Evolutionary conservation across 805 yeast species (phyloP).

Genomic region (Starmerella bombi): DNA sequence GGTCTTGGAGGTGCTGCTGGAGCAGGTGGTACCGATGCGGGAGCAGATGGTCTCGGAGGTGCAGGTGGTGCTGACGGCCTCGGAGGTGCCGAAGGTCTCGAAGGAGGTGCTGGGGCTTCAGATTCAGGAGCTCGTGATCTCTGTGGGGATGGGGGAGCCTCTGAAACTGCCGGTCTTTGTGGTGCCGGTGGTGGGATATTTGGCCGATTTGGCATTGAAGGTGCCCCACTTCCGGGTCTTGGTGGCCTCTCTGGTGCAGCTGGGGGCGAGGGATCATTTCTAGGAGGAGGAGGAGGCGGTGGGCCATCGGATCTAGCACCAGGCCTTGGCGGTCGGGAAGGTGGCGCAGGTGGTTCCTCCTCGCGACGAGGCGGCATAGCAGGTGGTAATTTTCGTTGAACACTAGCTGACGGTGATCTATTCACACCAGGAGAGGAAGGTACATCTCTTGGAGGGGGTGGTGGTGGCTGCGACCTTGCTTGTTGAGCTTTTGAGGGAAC

Average conservation of each 20-base stretch:
- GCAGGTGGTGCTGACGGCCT: slow-evolving; percentile 22
- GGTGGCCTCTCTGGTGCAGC: slow-evolving; percentile 16
- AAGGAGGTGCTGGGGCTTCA: slow-evolving; percentile 1
- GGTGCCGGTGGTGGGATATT: slow-evolving; percentile 13
- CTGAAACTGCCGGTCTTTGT: slow-evolving; percentile 3
- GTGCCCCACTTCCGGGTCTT: background rate
- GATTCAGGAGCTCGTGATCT: slow-evolving; percentile 16
- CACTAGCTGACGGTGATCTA: background rate
- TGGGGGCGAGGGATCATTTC: slow-evolving; percentile 19
- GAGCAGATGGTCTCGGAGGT: slow-evolving; percentile 11
- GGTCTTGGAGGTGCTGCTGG: slow-evolving; percentile 20
- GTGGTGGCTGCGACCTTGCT: slow-evolving; percentile 6
- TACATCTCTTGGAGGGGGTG: slow-evolving; percentile 6
- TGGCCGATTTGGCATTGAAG: slow-evolving; percentile 13
- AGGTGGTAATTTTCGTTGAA: slow-evolving; percentile 4
- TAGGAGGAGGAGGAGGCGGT: slow-evolving; percentile 21
- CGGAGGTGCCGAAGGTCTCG: slow-evolving; percentile 31
- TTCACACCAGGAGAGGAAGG: background rate
- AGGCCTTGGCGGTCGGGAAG: background rate
- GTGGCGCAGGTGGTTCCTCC: slow-evolving; percentile 4
- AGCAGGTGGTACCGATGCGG: slow-evolving; percentile 7
- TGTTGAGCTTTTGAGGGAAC: slow-evolving; percentile 4
- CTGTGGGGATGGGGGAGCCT: slow-evolving; percentile 10
- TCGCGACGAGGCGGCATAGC: slow-evolving; percentile 2
- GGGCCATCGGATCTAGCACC: slow-evolving; percentile 13